Evolutionary conservation across 1,284 basidiomycete species (phyloP).

Genomic region (Microbotryum violaceum): DNA sequence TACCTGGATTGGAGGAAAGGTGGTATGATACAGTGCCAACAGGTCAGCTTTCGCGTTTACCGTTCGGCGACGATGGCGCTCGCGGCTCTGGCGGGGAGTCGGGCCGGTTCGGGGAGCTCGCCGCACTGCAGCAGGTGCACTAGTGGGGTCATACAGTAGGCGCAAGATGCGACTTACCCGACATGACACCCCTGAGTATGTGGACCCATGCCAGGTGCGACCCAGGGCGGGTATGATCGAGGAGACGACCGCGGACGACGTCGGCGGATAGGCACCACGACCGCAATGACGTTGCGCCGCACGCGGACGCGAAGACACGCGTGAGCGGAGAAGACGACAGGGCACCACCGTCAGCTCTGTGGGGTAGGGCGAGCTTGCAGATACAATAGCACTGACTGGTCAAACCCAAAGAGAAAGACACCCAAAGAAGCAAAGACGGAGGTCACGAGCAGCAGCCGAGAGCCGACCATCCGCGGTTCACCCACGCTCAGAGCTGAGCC

Average conservation of each 20-base stretch:
- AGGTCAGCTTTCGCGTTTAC: conserved; percentile 59
- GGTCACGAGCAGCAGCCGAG: conserved; percentile 69
- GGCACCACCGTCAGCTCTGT: neutral
- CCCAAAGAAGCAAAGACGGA: conserved; percentile 79
- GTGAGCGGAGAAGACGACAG: neutral
- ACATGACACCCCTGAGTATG: conserved; percentile 42
- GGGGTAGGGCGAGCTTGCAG: neutral
- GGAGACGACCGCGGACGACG: conserved; percentile 45
- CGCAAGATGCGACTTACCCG: conserved; percentile 47
- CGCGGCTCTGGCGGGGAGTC: conserved; percentile 54
- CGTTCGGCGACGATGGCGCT: conserved; percentile 56
- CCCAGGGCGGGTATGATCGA: neutral
- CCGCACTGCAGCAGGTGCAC: neutral
- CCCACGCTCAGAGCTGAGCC: no score
- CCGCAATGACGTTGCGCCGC: conserved; percentile 30
- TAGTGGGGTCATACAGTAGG: neutral
- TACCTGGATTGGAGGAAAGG: conserved; percentile 26
- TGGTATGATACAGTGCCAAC: neutral
- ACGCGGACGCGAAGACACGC: neutral
- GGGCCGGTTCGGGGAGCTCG: conserved; percentile 45
- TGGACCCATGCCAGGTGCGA: neutral
- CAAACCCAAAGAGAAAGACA: conserved; percentile 59
- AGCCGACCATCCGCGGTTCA: conserved; percentile 55
- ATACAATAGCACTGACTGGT: conserved; percentile 25
- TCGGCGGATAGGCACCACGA: conserved; percentile 23